Percentiles rank a stretch among this genome's conserved stretches.
phyloP scores from a whole-genome alignment of 108 stramenopile genomes.

The Schizochytrium sp. region DNA sequence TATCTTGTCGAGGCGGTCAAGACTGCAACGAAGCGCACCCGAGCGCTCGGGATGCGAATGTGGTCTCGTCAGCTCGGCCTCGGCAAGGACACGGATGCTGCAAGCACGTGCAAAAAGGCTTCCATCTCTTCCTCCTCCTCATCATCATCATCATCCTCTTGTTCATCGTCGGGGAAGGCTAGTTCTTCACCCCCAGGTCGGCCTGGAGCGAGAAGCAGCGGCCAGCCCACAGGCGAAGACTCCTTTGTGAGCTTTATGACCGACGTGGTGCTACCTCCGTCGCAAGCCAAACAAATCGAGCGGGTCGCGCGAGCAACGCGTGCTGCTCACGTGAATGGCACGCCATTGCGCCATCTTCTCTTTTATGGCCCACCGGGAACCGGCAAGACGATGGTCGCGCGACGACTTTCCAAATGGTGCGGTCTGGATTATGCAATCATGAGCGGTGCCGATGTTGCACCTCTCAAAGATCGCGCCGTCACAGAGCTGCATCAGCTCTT shows the following conservation, averaged over 20 bases:
- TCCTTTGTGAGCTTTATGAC: slow-evolving; percentile 65
- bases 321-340: slow-evolving; percentile 90
- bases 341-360: slow-evolving; percentile 96
- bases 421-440: slow-evolving; percentile 97
- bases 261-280: slow-evolving; percentile 80
- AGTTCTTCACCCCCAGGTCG: slow-evolving; percentile 40
- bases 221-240: neutral
- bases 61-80: neutral
- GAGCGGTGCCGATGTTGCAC: slow-evolving; percentile 97
- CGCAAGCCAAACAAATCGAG: slow-evolving; percentile 68
- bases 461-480: slow-evolving; percentile 92
- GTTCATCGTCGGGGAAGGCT: no score
- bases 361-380: slow-evolving; percentile 97
- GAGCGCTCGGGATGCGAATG: neutral
- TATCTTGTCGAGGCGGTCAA: neutral
- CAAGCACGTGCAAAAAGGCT: slow-evolving; percentile 39
- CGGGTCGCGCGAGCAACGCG: slow-evolving; percentile 84
- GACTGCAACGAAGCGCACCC: neutral
- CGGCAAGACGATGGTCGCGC: slow-evolving; percentile 98
- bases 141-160: slow-evolving; percentile 36
- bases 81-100: neutral
- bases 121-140: slow-evolving; percentile 46
- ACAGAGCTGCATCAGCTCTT: slow-evolving; percentile 98
- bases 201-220: slow-evolving; percentile 10
- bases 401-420: slow-evolving; percentile 80